Base-by-base conservation (phyloP, 2,329 filamentous ascomycete species). In the Cadophora gregata region DNA sequence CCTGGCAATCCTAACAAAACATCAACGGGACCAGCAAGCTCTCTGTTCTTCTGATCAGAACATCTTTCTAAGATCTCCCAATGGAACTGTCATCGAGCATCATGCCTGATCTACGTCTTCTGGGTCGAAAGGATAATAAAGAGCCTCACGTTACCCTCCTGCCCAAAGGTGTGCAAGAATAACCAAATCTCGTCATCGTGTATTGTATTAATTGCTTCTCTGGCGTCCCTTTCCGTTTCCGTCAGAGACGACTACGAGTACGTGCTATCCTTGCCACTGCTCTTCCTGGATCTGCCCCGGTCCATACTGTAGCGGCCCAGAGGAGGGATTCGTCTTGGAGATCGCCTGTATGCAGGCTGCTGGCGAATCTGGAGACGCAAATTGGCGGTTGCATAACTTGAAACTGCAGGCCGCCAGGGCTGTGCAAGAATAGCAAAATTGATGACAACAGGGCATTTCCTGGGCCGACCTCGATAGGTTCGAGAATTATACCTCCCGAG, bases 361-460 rank as follows among this genome's bases (percentile, higher is more conserved):
- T 33, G 64, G 59, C 42, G 51, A 62, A 50, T 59, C 59, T 56
- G 48, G 53, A 38, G 63, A 42, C 27, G 25, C 7, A 47, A 31
- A 55, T 58, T 65, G 64, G 67, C 59, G n/a, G 56, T 21, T 69
- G 67, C 67, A 69, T 62, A 66, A 69, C 61, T 27, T 66, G 63
- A 68, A 68, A 68, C 67, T 45, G 47, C 31, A 61, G 53, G 31
- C n/a, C 19, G 36, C 6, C 59, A 60, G 53, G 56, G 61, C 55
- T 53, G 60, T 63, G 53, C 59, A 66, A 27, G 33, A 58, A 58
- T 58, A 42, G 53, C 29, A 63, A 50, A 56, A 36, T 25, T 58
- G 48, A 38, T 24, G 48, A 29, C 42, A 62, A 53, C 48, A 45
- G 10, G 51, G 61, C 21, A 9, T 29, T 4, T 58, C 38, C 31